These are phyloP conservation scores for Lactifluus rugatus DNA, from an alignment of 768 basidiomycete genomes.

Conservation along the genomic window DNA sequence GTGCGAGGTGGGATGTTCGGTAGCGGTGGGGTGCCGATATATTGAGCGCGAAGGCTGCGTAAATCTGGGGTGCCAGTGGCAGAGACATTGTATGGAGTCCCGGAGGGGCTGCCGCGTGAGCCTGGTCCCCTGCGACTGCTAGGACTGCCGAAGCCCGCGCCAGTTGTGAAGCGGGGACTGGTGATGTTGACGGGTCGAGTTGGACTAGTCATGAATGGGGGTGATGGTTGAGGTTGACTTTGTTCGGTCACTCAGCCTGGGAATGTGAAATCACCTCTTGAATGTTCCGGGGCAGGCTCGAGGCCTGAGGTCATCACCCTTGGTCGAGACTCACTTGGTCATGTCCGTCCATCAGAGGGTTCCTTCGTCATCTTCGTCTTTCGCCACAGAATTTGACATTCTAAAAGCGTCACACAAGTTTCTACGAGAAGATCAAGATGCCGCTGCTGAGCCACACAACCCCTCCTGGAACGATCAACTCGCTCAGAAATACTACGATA, in stretches of 20 bases:
- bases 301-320: neutral
- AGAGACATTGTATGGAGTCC: conserved; percentile 28
- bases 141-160: conserved; percentile 9
- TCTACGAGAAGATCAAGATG: conserved; percentile 40
- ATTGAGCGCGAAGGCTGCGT: conserved; percentile 54
- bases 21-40: conserved; percentile 44
- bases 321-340: conserved; percentile 5
- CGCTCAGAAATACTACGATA: conserved; percentile 81
- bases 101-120: conserved; percentile 6
- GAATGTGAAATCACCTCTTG: neutral
- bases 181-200: conserved; percentile 22
- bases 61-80: conserved; percentile 67
- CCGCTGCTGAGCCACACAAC: conserved; percentile 30
- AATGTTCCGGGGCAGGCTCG: too few species aligned
- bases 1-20: conserved; percentile 45
- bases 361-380: neutral
- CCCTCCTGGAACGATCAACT: conserved; percentile 74
- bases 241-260: neutral
- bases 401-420: conserved; percentile 65
- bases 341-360: too few species aligned
- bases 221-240: neutral
- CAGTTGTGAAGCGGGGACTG: conserved; percentile 11
- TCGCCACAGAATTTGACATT: conserved; percentile 59
- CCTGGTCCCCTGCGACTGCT: conserved; percentile 9
- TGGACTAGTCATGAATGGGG: conserved; percentile 14